A percentile compares a stretch with the other conserved stretches of the same genome.
phyloP scores from a whole-genome alignment of 2,329 filamentous ascomycete genomes.

The Chaetomium sp. region DNA sequence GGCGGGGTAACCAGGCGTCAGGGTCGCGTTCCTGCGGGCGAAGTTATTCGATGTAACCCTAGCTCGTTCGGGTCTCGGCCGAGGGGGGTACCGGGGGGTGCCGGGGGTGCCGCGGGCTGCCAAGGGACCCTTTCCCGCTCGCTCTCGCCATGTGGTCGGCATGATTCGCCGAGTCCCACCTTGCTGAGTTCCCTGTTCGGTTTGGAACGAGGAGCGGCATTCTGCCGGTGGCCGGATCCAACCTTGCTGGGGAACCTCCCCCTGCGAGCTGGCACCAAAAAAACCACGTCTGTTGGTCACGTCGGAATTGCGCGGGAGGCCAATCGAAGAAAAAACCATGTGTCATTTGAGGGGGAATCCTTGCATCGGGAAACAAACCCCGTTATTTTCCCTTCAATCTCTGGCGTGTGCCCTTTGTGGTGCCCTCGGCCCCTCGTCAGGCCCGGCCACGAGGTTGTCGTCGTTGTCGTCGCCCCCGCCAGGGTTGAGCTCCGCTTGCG shows the following conservation, averaged over 20 bases:
- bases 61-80: neutral
- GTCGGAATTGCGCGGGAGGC: neutral
- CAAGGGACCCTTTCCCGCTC: neutral
- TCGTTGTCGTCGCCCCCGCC: neutral
- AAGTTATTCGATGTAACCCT: conserved; percentile 2
- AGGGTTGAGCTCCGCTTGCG: neutral
- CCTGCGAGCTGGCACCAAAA: neutral
- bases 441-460: too few relatives aligned
- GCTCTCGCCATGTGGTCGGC: neutral
- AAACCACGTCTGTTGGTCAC: neutral
- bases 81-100: neutral
- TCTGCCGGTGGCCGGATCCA: neutral
- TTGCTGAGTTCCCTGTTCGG: neutral
- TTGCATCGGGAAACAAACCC: neutral
- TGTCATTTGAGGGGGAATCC: neutral
- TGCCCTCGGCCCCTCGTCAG: neutral
- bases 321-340: neutral
- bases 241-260: neutral
- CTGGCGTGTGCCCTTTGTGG: neutral
- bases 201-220: neutral
- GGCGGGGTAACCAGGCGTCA: neutral
- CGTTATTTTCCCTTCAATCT: neutral
- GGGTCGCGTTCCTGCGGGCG: neutral
- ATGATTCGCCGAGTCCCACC: neutral
- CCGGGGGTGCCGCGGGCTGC: too few relatives aligned